These are phyloP conservation scores for Eutypa lata DNA, from an alignment of 2,329 filamentous ascomycete species.

Conservation along the genomic window DNA sequence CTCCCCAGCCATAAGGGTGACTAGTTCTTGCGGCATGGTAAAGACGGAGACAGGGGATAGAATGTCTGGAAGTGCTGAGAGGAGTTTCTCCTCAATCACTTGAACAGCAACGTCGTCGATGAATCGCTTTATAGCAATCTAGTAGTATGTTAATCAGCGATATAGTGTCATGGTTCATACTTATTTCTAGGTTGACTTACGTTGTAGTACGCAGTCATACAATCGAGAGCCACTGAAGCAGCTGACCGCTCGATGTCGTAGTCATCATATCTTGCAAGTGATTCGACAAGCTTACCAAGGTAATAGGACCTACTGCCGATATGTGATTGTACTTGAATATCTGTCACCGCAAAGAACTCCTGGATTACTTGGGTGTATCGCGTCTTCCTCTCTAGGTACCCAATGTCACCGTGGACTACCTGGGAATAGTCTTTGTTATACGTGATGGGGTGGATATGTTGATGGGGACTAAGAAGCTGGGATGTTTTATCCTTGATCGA, in stretches of 20 bases:
- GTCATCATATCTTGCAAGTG: slow-evolving; percentile 14
- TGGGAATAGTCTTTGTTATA: slow-evolving; percentile 48
- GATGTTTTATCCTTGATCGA: slow-evolving; percentile 37
- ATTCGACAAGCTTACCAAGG: slow-evolving; percentile 15
- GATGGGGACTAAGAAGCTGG: slow-evolving; percentile 45
- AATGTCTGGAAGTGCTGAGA: slow-evolving; percentile 33
- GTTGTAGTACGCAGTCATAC: slow-evolving; percentile 33
- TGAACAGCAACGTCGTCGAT: slow-evolving; percentile 40
- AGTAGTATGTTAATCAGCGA: slow-evolving; percentile 1
- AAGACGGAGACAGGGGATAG: slow-evolving; percentile 37
- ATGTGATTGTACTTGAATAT: neutral
- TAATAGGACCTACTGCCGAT: slow-evolving; percentile 2
- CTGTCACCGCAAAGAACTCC: slow-evolving; percentile 17
- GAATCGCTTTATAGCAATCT: slow-evolving; percentile 44
- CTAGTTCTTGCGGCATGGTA: slow-evolving; percentile 31
- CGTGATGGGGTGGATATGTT: slow-evolving; percentile 46
- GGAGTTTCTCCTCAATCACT: slow-evolving; percentile 38
- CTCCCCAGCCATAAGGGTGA: slow-evolving; percentile 38
- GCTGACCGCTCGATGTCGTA: slow-evolving; percentile 23
- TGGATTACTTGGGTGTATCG: slow-evolving; percentile 11
- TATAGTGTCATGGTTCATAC: neutral
- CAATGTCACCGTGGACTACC: slow-evolving; percentile 24
- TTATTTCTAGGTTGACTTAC: slow-evolving; percentile 14
- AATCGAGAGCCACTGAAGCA: slow-evolving; percentile 31
- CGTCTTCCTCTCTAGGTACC: slow-evolving; percentile 10